Evolutionary conservation across 129 eudicot species (phyloP).

Genomic region (carrot (Daucus carota)): DH1_v3.0 NC_030385.2:7630501-7631000

Average conservation of each 20-base stretch:
- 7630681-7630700: conserved; percentile 95
- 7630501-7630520: background rate
- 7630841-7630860: conserved; percentile 57
- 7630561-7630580: background rate
- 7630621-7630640: background rate
- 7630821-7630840: conserved; percentile 74
- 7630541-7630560: background rate
- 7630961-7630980: background rate
- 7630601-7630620: background rate
- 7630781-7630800: conserved; percentile 98
- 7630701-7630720: conserved; percentile 92
- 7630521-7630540: background rate
- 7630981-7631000: background rate
- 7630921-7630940: background rate
- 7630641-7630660: background rate
- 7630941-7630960: background rate
- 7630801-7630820: conserved; percentile 80
- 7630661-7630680: conserved; percentile 82
- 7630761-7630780: conserved; percentile 87
- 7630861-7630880: conserved; percentile 64
- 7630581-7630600: background rate
- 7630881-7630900: conserved; percentile 53
- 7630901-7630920: no score
- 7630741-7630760: conserved; percentile 82
- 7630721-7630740: conserved; percentile 98